These are phyloP conservation scores for Dryadomyces quercus-mongolicae DNA, from an alignment of 2,329 filamentous ascomycete species.

Conservation along the genomic window DNA sequence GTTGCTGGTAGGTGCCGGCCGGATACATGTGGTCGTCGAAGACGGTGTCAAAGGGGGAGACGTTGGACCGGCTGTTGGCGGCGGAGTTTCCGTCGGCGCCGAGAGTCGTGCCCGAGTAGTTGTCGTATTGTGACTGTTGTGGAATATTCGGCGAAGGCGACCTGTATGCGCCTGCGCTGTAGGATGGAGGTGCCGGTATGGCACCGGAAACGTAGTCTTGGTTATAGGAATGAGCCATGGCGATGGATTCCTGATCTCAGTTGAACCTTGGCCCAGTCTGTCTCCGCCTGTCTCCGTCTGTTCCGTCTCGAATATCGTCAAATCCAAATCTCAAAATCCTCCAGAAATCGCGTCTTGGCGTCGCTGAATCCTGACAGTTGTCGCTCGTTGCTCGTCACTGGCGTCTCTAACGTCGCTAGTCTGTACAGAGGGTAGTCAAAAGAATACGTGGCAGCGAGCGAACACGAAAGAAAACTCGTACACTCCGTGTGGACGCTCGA, in stretches of 20 bases:
- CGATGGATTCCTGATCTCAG: no score
- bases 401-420: no score
- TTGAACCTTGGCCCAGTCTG: no score
- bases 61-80: slow-evolving; percentile 9
- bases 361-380: no score
- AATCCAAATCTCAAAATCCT: no score
- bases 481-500: no score
- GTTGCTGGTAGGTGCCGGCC: slow-evolving; percentile 28
- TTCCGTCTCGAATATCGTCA: no score
- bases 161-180: neutral
- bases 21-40: slow-evolving; percentile 59
- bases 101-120: slow-evolving; percentile 16
- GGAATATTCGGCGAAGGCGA: slow-evolving; percentile 7
- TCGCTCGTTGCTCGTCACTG: no score
- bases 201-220: neutral
- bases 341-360: no score
- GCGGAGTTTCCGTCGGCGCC: slow-evolving; percentile 9
- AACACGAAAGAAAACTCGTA: neutral
- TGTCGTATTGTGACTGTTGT: neutral
- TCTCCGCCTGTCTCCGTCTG: no score
- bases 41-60: slow-evolving; percentile 47
- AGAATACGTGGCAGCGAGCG: neutral
- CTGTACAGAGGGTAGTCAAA: neutral
- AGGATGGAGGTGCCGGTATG: slow-evolving; percentile 5
- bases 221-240: slow-evolving; percentile 6